Base-by-base conservation (phyloP, 768 basidiomycete species). In the Suillus placidus region DNA sequence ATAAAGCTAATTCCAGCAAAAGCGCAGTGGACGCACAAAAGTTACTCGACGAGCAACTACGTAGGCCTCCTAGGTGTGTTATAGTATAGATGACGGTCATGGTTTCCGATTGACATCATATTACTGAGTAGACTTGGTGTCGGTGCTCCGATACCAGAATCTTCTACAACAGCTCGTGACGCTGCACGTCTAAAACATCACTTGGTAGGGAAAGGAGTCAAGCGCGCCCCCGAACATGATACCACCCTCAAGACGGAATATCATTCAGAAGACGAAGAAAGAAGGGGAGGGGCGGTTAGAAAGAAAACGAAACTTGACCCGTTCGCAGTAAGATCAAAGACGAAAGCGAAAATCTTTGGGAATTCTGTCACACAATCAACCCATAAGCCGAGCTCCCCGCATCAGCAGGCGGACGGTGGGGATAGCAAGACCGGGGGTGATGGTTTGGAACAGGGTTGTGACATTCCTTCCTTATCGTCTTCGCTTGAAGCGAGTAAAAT, bases 21-120 rank as follows among this genome's bases (percentile, higher is more conserved):
- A 60, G 63, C 42, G 43, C 56, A 23, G 30, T 47, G 23, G 77
- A 83, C 64, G 66, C 82, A 32, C 82, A 85, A 63, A 83, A 81
- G 62, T 86, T 91, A 73, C 78, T 93, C 13, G 83, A 87, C 65
- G 88, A 90, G 68, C 82, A 88, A 69, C 81, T 90, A 80, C 86
- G 86, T 51, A 83, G 85, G 35, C 92, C 92, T 16, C 82, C 90
- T 61, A 86, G 92, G 92, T 93, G 77, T 54, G 81, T 35, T 63
- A 52, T 54, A 26, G 6, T 20, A 26, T 55, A 32, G 14, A 51
- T 56, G 40, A 55, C 12, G 3, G 26, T 32, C 12, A 23, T 62
- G 12, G 30, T 12, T 60, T 34, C 52, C 37, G 34, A 51, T 64
- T 68, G 34, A 60, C 66, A 61, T 71, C 57, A 67, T 62, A 51